These are phyloP conservation scores for Stereum hirsutum DNA, from an alignment of 1,284 basidiomycete species.

Conservation along the genomic window DNA sequence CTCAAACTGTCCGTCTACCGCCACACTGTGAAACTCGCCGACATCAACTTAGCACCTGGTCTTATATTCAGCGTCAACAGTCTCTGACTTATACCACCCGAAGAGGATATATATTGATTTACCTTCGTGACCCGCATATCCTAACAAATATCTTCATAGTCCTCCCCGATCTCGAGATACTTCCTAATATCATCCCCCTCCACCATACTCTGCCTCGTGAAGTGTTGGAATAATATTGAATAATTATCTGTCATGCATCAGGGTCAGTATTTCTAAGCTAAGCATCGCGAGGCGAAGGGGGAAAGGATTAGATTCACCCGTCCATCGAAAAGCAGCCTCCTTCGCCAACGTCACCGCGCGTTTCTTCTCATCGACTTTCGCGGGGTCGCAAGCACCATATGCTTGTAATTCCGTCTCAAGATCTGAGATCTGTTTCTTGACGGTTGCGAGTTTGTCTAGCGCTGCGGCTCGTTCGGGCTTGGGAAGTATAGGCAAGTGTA, in stretches of 20 bases:
- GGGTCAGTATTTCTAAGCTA: background rate
- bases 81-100: no score
- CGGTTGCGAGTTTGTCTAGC: constrained; percentile 37
- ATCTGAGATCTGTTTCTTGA: constrained; percentile 45
- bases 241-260: constrained; percentile 42
- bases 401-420: constrained; percentile 63
- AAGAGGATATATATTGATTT: no score
- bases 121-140: no score
- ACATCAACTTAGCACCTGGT: no score
- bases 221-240: constrained; percentile 48
- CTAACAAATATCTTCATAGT: constrained; percentile 64
- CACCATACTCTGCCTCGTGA: constrained; percentile 51
- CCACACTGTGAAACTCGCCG: no score
- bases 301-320: constrained; percentile 41
- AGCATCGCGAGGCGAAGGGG: constrained; percentile 5
- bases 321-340: constrained; percentile 78
- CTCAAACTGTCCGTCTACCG: no score
- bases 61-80: no score
- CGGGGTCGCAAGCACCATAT: constrained; percentile 79
- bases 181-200: constrained; percentile 51
- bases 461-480: constrained; percentile 48
- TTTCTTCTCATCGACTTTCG: constrained; percentile 67
- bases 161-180: constrained; percentile 57
- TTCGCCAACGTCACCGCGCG: constrained; percentile 64
- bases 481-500: no score